Evolutionary conservation across 306 rosid species (phyloP), one percentile per base, ranked within the genome.

Genomic region (Pueraria montana): DNA sequence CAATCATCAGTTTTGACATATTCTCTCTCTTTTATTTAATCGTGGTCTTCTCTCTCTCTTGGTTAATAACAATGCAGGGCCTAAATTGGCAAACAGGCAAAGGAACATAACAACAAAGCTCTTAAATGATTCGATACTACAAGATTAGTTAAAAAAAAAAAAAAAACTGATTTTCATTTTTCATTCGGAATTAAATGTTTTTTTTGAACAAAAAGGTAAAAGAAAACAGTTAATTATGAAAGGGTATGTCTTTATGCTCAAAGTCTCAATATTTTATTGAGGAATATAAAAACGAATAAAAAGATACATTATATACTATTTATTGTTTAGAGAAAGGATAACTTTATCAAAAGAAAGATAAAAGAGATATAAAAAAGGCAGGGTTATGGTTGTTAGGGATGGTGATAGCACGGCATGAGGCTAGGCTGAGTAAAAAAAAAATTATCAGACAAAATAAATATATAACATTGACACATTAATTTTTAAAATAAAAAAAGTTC

Each of bases 221-320:
- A 43, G 59, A 14, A 71, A 71, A 45, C 4, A 13, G 53, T 45
- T 23, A 45, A 46, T 24, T 70, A 24, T 3, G 61, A 69, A 21
- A 69, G 38, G 6, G 20, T 9, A 11, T 24, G 11, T 69, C 36
- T 72, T 74, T 55, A 20, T 36, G 34, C 34, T 52, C 11, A n/a
- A 73, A 13, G 46, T 30, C 64, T 17, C 5, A 11, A 30, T 74
- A 74, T 52, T 34, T 34, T 14, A 55, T 20, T 24, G 49, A 58
- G 13, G 40, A 76, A 58, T 76, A 40, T 11, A 38, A 58, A 76
- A 40, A 76, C 36, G 56, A 76, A 76, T 21, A 9, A 40, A 58
- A 56, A 58, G 56, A 40, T 21, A 21, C 45, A 23, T 14, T 40
- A 30, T 23, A 50, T 32, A 21, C 21, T 72, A 8, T 49, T 2